Conservation (phyloP, 2,329 filamentous ascomycete species). For the Colletotrichum tofieldiae region DNA sequence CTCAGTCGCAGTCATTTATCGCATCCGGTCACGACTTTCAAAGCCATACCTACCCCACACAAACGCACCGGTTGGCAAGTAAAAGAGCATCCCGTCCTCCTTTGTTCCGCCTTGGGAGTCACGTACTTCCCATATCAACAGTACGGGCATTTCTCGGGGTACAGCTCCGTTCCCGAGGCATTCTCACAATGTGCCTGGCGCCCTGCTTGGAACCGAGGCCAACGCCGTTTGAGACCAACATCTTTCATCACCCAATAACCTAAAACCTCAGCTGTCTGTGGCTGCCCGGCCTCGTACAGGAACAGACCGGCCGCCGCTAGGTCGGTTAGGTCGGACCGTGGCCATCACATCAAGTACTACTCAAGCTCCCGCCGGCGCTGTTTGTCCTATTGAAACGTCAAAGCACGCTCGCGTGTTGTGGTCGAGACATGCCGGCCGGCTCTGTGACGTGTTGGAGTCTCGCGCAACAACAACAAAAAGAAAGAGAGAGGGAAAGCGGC, state of each 20-base stretch:
- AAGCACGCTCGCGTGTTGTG: neutral
- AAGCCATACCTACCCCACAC: neutral
- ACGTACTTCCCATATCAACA: neutral
- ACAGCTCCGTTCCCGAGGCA: neutral
- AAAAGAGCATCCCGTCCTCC: neutral
- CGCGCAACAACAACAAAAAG: neutral
- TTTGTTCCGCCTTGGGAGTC: neutral
- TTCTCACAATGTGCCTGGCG: neutral
- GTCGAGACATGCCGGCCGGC: neutral
- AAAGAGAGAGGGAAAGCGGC: neutral
- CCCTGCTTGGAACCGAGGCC: neutral
- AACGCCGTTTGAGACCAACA: neutral
- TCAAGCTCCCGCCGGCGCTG: neutral
- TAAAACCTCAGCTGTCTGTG: neutral
- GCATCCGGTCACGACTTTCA: neutral
- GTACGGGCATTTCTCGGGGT: neutral
- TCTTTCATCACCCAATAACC: constrained; percentile 7
- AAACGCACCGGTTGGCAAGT: neutral
- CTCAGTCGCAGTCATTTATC: neutral
- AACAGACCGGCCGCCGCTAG: neutral
- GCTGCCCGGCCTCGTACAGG: constrained; percentile 20
- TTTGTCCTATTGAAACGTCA: neutral
- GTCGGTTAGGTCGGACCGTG: neutral
- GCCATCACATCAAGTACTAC: neutral
- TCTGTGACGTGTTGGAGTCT: neutral